Evolutionary conservation across 768 basidiomycete genomes (phyloP), one percentile per base, ranked within the genome.

Genomic region (Rhodotorula sphaerocarpa): DNA sequence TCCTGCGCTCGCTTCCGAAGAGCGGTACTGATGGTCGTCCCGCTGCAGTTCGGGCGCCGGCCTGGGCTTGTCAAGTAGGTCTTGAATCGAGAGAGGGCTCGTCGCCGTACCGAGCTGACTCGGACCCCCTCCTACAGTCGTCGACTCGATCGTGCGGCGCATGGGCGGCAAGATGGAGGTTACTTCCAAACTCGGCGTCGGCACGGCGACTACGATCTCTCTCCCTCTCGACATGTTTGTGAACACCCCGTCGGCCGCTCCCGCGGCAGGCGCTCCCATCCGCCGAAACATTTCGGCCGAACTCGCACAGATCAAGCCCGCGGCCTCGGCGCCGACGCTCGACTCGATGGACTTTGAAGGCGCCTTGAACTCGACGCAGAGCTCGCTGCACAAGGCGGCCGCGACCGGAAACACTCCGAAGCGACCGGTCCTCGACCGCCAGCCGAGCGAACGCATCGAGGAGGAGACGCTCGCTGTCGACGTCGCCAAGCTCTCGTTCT

Each of bases 171-270:
- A 46, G 25, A 36, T 65, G 43, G 63, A 65, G 33, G 63, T 65
- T 27, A 12, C 36, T 4, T 65, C 63, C 1, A 18, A 65, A 20
- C 9, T 50, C 5, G 54, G 50, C 16, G 30, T 42, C n/a, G 63
- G 63, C 1, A 65, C 63, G 7, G 7, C n/a, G 2, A 52, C 59
- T 34, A 44, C 43, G 21, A 25, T 59, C 44, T 55, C 63, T 15
- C 42, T 65, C 12, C 63, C 63, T 1, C n/a, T 65, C 34, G 63
- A 65, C n/a, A n/a, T n/a, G n/a, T n/a, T n/a, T n/a, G 55, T 65
- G 25, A 9, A 43, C 47, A 14, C 27, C 0, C 45, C 39, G 16
- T 25, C 27, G 28, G 12, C 23, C 41, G 11, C 2, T 23, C 15
- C 6, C 28, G 4, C n/a, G 41, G 0, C 18, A 2, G 9, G 48